Base-by-base conservation (phyloP, 805 yeast species). In the Scheffersomyces amazonensis region DNA sequence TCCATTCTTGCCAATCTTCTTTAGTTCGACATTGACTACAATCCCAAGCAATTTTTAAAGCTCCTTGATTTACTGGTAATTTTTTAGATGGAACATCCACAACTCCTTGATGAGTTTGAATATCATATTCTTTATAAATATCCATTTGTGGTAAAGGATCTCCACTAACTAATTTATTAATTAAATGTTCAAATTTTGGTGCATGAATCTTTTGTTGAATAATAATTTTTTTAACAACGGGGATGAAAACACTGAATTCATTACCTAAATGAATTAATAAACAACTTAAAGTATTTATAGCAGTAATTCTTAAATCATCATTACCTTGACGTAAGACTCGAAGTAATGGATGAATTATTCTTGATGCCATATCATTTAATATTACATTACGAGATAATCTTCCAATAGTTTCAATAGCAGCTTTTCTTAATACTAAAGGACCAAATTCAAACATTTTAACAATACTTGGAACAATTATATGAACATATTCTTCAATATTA, bases 1-100 rank as follows among this genome's bases (percentile, higher is more conserved):
- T 80, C 99, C 99, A 93, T 54, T 93, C 98, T 50, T 86, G 91
- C 99, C 99, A 93, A 49, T 93, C 99, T 50, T 90, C 98, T 49
- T 82, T 81, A 0, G 97, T 87, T 36, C 95, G 76, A 47, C 91
- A 78, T 48, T 87, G 91, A 17, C 86, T 78, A 19, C 96, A 84
- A 49, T 89, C 96, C 98, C 99, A 93, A 1, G 90, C 87, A 31
- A 79, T 77, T 51, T 87, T 83, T 50, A 93, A 68, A 0, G 78
- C 75, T 28, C 69, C 75, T 33, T 78, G 79, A 43, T 78, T 76
- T 12, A 78, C 81, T 0, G 96, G 90, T 9, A 91, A 66, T 50
- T 87, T 87, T 50, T 83, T 80, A 2, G 83, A 71, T 1, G 84
- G 79, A 45, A 82, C 77, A 42, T 83, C 91, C 3, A 77, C 69